phyloP scores from a whole-genome alignment of 2,329 filamentous ascomycete species.

The Seiridium cupressi region DNA sequence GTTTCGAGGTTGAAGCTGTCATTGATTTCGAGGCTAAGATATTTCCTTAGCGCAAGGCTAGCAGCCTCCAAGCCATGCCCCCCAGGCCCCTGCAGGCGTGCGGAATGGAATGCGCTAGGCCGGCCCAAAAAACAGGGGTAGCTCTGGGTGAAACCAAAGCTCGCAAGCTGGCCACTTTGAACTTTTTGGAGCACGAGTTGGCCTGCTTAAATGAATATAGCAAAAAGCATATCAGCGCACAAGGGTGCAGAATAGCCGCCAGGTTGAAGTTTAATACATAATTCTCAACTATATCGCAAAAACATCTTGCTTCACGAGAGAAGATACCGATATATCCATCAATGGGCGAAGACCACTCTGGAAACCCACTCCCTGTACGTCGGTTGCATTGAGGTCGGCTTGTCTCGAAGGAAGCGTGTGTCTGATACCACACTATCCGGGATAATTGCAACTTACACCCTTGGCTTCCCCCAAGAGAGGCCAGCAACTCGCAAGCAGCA shows the following conservation, averaged over 20 bases:
- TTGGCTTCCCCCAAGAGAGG: not conserved
- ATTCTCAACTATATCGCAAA: no score
- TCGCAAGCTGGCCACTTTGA: slow-evolving; percentile 10
- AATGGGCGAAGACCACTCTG: no score
- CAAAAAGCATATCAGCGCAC: not conserved
- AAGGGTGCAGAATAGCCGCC: not conserved
- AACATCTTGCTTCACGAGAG: no score
- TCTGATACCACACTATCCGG: not conserved
- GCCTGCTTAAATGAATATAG: not conserved
- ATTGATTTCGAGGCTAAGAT: slow-evolving; percentile 9
- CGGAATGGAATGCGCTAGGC: not conserved
- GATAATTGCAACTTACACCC: not conserved
- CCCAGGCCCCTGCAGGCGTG: not conserved
- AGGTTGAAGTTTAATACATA: no score
- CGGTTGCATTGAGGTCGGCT: not conserved
- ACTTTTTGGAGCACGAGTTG: slow-evolving; percentile 3
- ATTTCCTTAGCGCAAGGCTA: slow-evolving; percentile 10
- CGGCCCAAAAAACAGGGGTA: slow-evolving; percentile 1
- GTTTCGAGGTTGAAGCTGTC: not conserved
- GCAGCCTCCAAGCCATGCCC: not conserved
- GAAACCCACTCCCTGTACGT: not conserved
- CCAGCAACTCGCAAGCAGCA: not conserved
- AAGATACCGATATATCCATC: no score
- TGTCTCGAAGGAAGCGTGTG: not conserved
- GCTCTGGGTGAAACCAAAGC: slow-evolving; percentile 6